These are phyloP conservation scores for Asterionellopsis glacialis DNA, from an alignment of 108 stramenopile genomes.

Conservation along the genomic window DNA sequence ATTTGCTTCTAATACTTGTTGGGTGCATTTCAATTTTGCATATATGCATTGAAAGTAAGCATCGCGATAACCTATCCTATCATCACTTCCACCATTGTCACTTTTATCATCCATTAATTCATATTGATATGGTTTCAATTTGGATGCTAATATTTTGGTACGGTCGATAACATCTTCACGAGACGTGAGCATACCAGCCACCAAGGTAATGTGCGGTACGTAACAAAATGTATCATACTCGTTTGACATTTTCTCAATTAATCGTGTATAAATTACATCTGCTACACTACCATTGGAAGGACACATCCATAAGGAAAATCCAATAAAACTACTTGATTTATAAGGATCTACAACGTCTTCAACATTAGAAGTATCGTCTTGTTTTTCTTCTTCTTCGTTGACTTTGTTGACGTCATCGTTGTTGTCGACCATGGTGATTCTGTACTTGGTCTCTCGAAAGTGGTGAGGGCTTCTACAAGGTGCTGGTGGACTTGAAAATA, in stretches of 20 bases:
- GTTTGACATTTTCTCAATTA: conserved; percentile 1
- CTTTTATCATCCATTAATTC: no score
- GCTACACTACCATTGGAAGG: background rate
- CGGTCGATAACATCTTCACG: conserved; percentile 9
- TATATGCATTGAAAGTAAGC: conserved; percentile 24
- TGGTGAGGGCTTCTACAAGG: no score
- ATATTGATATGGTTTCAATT: conserved; percentile 10
- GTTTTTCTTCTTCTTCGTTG: no score
- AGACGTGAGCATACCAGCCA: conserved; percentile 1
- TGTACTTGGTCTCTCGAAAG: no score
- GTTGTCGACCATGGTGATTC: no score
- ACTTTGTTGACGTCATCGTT: no score
- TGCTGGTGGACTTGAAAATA: no score
- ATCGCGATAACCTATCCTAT: conserved; percentile 3
- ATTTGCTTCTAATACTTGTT: conserved; percentile 6
- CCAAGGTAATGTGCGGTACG: conserved; percentile 21
- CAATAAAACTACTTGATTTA: conserved; percentile 20
- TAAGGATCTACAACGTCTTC: conserved; percentile 10
- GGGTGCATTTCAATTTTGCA: conserved; percentile 6
- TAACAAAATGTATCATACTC: conserved; percentile 14
- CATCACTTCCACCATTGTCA: no score
- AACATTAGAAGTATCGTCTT: no score
- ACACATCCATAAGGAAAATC: conserved; percentile 15
- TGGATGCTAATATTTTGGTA: conserved; percentile 2
- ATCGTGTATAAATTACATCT: background rate